Conservation (phyloP, 768 basidiomycete genomes). For the Jaapia argillacea region DNA sequence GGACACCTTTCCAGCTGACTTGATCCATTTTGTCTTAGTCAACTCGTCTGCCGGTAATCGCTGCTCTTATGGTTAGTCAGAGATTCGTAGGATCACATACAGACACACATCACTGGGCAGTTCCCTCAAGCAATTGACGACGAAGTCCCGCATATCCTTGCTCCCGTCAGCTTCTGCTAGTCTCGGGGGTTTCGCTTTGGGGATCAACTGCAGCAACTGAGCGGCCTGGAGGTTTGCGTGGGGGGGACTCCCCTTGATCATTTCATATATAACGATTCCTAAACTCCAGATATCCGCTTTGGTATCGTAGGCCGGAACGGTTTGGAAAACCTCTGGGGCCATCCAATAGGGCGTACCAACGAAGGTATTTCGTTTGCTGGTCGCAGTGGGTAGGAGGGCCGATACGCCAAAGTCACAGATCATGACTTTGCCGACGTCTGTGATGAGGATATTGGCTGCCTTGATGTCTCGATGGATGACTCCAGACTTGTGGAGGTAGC, state of each 20-base stretch:
- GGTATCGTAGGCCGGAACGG: constrained; percentile 84
- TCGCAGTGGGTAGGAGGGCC: constrained; percentile 72
- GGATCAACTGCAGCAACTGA: constrained; percentile 83
- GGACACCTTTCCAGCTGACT: constrained; percentile 53
- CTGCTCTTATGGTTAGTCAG: constrained; percentile 26
- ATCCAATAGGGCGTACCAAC: constrained; percentile 99
- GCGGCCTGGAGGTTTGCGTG: constrained; percentile 78
- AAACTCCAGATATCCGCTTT: constrained; percentile 99
- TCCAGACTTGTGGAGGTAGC: constrained; percentile 85
- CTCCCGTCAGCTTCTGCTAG: constrained; percentile 71
- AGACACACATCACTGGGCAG: constrained; percentile 62
- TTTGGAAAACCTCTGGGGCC: constrained; percentile 95
- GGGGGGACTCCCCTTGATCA: constrained; percentile 93
- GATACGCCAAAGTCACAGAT: constrained; percentile 99
- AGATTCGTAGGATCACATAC: not conserved
- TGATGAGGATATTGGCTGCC: constrained; percentile 92
- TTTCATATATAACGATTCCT: constrained; percentile 93
- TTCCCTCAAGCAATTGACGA: constrained; percentile 74
- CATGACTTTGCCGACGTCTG: constrained; percentile 81
- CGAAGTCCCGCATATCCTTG: constrained; percentile 83
- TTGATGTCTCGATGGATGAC: constrained; percentile 98
- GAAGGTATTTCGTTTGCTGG: constrained; percentile 91
- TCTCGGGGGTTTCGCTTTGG: constrained; percentile 73
- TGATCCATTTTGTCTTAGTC: constrained; percentile 84
- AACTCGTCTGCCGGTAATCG: constrained; percentile 87